phyloP scores from a whole-genome alignment of 768 basidiomycete species.

The Tricholoma hemisulphureum region DNA sequence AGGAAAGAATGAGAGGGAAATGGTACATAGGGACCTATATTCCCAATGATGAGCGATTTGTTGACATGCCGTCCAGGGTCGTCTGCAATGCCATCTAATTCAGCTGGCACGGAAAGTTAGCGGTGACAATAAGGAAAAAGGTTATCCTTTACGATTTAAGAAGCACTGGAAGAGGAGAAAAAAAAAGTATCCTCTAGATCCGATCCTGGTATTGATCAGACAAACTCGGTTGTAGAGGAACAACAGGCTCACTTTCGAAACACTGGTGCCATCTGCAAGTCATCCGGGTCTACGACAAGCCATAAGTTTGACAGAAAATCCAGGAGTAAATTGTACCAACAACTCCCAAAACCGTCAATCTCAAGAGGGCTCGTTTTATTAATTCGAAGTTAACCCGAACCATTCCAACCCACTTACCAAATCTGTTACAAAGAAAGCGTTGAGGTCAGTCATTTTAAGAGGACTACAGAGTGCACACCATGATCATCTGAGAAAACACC shows the following conservation, averaged over 20 bases:
- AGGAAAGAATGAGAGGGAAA: conserved; percentile 83
- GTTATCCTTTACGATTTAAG: conserved; percentile 57
- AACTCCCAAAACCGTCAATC: conserved; percentile 86
- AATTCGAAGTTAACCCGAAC: background rate
- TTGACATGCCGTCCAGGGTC: conserved; percentile 59
- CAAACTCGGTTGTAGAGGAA: background rate
- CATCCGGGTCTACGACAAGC: conserved; percentile 70
- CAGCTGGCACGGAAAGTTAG: conserved; percentile 39
- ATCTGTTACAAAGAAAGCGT: conserved; percentile 8
- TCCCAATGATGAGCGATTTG: conserved; percentile 74
- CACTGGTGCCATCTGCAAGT: conserved; percentile 68
- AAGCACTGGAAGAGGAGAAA: conserved; percentile 95
- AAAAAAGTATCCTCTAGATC: conserved; percentile 84
- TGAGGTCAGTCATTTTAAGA: conserved; percentile 3
- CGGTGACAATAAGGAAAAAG: conserved; percentile 2
- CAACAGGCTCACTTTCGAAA: conserved; percentile 55
- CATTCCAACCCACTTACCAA: conserved; percentile 16
- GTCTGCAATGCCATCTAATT: conserved; percentile 72
- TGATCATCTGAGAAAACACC: conserved; percentile 62
- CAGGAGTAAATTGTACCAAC: conserved; percentile 40
- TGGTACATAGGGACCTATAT: conserved; percentile 72
- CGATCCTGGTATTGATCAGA: conserved; percentile 52
- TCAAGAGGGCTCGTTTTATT: conserved; percentile 18
- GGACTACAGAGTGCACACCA: conserved; percentile 43
- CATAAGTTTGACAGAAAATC: background rate